phyloP scores from a whole-genome alignment of 192 early-diverging fungal genomes.

The Paraglomus brasilianum region DNA sequence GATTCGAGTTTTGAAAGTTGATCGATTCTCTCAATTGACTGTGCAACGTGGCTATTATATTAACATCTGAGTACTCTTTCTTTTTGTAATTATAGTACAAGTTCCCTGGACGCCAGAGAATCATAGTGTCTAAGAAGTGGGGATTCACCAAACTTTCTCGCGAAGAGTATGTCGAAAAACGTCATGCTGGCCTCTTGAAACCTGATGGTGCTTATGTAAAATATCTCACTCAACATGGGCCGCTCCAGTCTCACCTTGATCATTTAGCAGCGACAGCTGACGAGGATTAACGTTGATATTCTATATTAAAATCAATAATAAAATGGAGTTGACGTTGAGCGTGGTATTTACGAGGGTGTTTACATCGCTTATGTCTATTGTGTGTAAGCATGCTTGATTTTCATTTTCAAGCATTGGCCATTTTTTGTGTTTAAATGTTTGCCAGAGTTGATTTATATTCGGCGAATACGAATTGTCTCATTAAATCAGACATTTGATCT shows the following conservation, averaged over 20 bases:
- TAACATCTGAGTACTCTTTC: background rate
- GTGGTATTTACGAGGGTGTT: no score
- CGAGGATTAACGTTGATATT: no score
- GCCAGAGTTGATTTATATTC: no score
- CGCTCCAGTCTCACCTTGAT: slow-evolving; percentile 57
- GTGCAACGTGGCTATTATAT: background rate
- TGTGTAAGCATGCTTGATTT: no score
- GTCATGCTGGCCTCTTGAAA: slow-evolving; percentile 73
- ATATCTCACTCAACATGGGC: slow-evolving; percentile 85
- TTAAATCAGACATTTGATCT: no score
- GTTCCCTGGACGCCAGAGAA: slow-evolving; percentile 98
- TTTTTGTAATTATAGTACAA: slow-evolving; percentile 74
- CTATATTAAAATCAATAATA: no score
- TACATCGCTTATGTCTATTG: no score
- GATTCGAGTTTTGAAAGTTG: background rate
- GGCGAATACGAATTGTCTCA: no score
- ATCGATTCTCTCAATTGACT: background rate
- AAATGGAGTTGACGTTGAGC: no score
- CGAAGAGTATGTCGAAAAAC: slow-evolving; percentile 81
- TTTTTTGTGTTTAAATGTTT: no score
- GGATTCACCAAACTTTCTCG: slow-evolving; percentile 98
- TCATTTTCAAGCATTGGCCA: no score
- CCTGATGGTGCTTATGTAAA: slow-evolving; percentile 96
- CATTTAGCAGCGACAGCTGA: slow-evolving; percentile 24
- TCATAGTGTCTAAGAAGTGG: slow-evolving; percentile 99